These are phyloP conservation scores for Lindgomyces ingoldianus DNA, from an alignment of 495 filamentous ascomycete species.

Conservation along the genomic window DNA sequence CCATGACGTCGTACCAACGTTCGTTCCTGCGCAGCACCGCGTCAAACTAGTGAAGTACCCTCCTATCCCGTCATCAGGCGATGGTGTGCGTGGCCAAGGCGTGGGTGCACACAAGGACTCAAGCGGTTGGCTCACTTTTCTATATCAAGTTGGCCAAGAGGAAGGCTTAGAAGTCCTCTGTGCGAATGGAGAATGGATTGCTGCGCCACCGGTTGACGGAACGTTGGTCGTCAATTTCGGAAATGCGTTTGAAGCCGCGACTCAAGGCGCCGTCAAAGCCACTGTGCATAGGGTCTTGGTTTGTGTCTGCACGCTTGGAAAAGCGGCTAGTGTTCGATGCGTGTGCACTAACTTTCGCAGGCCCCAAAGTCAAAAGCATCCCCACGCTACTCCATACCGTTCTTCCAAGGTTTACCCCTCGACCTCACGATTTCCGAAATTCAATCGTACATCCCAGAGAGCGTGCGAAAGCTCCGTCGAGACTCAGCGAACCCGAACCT, in stretches of 20 bases:
- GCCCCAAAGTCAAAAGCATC: conserved; percentile 20
- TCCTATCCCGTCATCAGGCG: conserved; percentile 20
- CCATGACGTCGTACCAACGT: background rate
- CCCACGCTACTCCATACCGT: conserved; percentile 48
- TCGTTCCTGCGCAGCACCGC: conserved; percentile 52
- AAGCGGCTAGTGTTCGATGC: background rate
- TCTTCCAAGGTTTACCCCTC: conserved; percentile 51
- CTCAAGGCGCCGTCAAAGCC: conserved; percentile 54
- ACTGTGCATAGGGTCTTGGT: conserved; percentile 53
- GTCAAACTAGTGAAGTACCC: conserved; percentile 58
- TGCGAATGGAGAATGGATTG: conserved; percentile 52
- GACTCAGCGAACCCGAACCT: background rate
- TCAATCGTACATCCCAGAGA: conserved; percentile 34
- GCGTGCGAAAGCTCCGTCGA: conserved; percentile 30
- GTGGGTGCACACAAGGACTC: conserved; percentile 61
- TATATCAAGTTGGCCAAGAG: conserved; percentile 53
- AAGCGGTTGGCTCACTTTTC: conserved; percentile 59
- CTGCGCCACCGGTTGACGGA: conserved; percentile 51
- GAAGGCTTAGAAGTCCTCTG: conserved; percentile 56
- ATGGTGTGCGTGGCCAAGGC: conserved; percentile 43
- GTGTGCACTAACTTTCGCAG: background rate
- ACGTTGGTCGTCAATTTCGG: conserved; percentile 61
- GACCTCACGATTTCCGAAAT: conserved; percentile 41
- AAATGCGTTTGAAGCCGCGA: conserved; percentile 60
- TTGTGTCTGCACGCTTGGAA: background rate